phyloP scores from a whole-genome alignment of 208 protist species.

The Wallacemonas sp. region DNA sequence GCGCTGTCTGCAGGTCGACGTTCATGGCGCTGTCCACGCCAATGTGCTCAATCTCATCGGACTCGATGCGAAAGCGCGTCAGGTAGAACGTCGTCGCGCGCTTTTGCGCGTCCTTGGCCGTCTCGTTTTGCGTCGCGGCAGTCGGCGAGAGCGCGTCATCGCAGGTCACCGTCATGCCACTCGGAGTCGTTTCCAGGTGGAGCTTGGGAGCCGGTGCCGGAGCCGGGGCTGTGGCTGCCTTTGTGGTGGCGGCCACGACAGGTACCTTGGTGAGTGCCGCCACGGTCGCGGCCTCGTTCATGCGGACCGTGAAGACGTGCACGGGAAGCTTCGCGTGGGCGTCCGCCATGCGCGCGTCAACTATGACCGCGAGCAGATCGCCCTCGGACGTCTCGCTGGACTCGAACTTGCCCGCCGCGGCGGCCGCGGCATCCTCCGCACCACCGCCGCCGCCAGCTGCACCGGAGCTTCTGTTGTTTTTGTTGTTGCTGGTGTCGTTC shows the following conservation, averaged over 20 bases:
- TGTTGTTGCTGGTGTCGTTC: not conserved
- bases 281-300: not conserved
- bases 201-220: not conserved
- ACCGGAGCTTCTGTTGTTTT: not conserved
- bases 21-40: constrained; percentile 30
- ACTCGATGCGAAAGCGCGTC: constrained; percentile 20
- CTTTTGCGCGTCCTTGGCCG: no score
- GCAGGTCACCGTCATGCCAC: not conserved
- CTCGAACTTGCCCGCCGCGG: not conserved
- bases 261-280: not conserved
- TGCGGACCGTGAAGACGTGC: constrained; percentile 10
- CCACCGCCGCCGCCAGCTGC: not conserved
- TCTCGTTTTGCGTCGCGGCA: no score
- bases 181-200: not conserved
- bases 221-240: no score
- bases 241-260: not conserved
- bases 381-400: not conserved
- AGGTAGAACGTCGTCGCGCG: not conserved
- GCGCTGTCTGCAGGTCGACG: constrained; percentile 13
- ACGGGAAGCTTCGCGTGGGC: constrained; percentile 10
- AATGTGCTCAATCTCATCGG: constrained; percentile 30
- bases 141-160: no score
- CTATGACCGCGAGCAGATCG: not conserved
- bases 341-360: constrained; percentile 9
- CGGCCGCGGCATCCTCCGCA: not conserved